phyloP scores from a whole-genome alignment of 83 land plant species.

The Isoetes engelmannii region DNA sequence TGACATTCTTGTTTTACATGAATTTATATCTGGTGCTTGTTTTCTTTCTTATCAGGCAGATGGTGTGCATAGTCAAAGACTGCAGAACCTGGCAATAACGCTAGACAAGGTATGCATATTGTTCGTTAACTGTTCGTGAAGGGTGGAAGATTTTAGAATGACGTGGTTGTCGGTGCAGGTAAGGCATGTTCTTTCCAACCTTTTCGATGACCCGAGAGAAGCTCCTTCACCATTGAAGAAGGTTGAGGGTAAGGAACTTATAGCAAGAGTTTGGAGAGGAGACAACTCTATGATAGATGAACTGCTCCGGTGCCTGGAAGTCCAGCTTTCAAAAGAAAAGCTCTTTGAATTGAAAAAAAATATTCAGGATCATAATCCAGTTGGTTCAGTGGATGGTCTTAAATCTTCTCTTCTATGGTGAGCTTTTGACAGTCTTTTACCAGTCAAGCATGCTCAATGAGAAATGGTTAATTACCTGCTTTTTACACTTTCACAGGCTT shows the following conservation, averaged over 20 bases:
- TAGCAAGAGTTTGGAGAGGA: slow-evolving; percentile 68
- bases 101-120: slow-evolving; percentile 67
- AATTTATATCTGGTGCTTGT: not conserved
- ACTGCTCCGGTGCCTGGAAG: slow-evolving; percentile 62
- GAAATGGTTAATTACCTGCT: not conserved
- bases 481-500: slow-evolving; percentile 43
- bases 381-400: slow-evolving; percentile 48
- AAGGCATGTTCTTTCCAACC: slow-evolving; percentile 68
- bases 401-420: slow-evolving; percentile 76
- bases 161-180: slow-evolving; percentile 36
- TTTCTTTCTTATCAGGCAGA: slow-evolving; percentile 58
- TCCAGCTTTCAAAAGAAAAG: slow-evolving; percentile 47
- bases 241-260: slow-evolving; percentile 50
- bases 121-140: not conserved
- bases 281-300: slow-evolving; percentile 84
- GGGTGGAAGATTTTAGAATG: not conserved
- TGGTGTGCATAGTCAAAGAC: slow-evolving; percentile 87
- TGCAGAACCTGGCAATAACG: slow-evolving; percentile 88
- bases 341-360: slow-evolving; percentile 54
- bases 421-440: slow-evolving; percentile 4
- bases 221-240: slow-evolving; percentile 88
- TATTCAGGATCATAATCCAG: slow-evolving; percentile 66
- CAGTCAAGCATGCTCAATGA: not conserved
- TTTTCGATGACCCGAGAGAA: slow-evolving; percentile 63
- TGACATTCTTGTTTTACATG: not conserved